Conservation (phyloP, 1,284 basidiomycete genomes). For the Trametes polyzona region DNA sequence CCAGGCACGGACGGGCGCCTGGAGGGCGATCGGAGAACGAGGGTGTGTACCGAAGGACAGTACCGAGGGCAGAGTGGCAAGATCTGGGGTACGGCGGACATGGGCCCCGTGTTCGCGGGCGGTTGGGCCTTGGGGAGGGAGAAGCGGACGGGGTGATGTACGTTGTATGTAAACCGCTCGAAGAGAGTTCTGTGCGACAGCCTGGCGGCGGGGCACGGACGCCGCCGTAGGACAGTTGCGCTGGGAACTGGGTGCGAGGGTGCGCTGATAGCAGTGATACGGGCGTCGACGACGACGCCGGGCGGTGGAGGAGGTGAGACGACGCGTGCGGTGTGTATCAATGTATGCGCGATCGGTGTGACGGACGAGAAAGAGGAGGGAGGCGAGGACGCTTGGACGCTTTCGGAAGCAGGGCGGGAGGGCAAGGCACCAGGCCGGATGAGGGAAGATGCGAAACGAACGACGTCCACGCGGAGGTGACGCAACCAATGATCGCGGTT, state of each 20-base stretch:
- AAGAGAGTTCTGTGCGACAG: conserved; percentile 2
- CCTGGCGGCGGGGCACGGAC: not conserved
- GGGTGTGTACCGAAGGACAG: conserved; percentile 14
- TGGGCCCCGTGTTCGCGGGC: conserved; percentile 9
- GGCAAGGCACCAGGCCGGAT: conserved; percentile 15
- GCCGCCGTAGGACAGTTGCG: not conserved
- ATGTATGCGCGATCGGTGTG: conserved; percentile 9
- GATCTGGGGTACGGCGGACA: conserved; percentile 25
- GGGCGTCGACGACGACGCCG: not conserved
- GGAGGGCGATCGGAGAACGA: conserved; percentile 19
- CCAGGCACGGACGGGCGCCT: conserved; percentile 22
- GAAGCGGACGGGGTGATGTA: conserved; percentile 10
- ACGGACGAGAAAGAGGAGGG: conserved; percentile 1
- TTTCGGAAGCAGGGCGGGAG: conserved; percentile 18
- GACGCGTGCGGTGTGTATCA: conserved; percentile 3
- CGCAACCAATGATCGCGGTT: conserved; percentile 23
- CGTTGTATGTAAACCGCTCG: conserved; percentile 18
- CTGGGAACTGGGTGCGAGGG: not conserved
- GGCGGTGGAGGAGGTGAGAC: not conserved
- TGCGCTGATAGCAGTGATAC: not conserved
- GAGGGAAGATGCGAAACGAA: conserved; percentile 3
- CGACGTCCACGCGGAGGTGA: conserved; percentile 22
- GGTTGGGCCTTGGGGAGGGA: not conserved
- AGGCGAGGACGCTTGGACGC: not conserved
- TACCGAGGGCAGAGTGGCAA: conserved; percentile 3